Conservation (phyloP, 1,284 basidiomycete species). For the Cryptococcus sp. region DNA sequence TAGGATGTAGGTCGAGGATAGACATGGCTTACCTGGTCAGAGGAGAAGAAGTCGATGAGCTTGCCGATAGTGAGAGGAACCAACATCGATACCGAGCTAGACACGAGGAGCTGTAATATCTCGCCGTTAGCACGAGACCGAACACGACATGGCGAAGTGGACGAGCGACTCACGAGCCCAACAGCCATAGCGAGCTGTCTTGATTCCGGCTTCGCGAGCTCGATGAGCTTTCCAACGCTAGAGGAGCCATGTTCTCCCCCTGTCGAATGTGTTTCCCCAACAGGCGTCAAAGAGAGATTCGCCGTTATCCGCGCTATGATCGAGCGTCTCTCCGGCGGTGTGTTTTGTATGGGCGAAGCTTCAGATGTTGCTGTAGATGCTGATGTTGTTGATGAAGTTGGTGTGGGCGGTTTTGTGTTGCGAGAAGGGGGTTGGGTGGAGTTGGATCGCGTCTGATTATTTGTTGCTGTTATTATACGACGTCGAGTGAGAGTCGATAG, state of each 20-base stretch:
- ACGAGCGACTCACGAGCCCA: constrained; percentile 55
- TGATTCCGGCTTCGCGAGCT: constrained; percentile 76
- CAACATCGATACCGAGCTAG: constrained; percentile 74
- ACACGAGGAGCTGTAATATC: constrained; percentile 43
- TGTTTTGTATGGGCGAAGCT: not conserved
- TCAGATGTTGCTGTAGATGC: constrained; percentile 2
- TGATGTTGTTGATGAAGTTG: not conserved
- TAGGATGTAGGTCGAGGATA: not conserved
- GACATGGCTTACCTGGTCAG: constrained; percentile 63
- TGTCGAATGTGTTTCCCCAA: constrained; percentile 8
- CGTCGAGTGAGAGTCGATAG: too few relatives aligned
- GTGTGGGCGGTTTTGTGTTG: not conserved
- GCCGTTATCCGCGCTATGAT: constrained; percentile 15
- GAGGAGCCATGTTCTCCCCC: constrained; percentile 20
- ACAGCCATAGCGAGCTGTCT: constrained; percentile 72
- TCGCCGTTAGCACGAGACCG: constrained; percentile 38
- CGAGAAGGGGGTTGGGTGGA: not conserved
- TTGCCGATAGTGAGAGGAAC: constrained; percentile 87
- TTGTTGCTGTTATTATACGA: too few relatives aligned
- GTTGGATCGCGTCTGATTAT: too few relatives aligned
- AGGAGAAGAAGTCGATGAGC: constrained; percentile 87
- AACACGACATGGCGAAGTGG: not conserved
- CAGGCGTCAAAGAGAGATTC: constrained; percentile 14
- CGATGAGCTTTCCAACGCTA: constrained; percentile 66
- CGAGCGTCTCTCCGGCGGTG: constrained; percentile 3